Base-by-base conservation (phyloP, 768 basidiomycete genomes). In the Coprinellus aureogranulatus region DNA sequence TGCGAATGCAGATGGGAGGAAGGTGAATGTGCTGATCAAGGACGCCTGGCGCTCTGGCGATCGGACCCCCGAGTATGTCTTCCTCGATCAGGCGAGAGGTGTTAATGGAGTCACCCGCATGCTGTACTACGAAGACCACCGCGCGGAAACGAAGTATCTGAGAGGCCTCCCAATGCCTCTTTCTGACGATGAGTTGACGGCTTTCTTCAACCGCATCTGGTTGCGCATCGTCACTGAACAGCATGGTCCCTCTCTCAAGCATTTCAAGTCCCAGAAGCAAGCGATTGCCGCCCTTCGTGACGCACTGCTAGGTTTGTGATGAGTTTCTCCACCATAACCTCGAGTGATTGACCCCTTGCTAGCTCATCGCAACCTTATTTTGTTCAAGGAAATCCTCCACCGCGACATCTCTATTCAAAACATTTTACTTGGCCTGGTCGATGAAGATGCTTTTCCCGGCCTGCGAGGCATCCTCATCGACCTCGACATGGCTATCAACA, bases 351-450 rank as follows among this genome's bases (percentile, higher is more conserved):
- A 39, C 37, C 10, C 9, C 9, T 10, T 22, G 11, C 11, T 22
- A 45, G 44, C 12, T 11, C 46, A 48, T 28, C 22, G 22, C 9
- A 27, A 48, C n/a, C 5, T 48, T 12, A 12, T 48, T 18, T 25
- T 9, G 22, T 11, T 11, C 22, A 39, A 44, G 0, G 22, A 27
- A 27, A 58, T 62, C 20, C 48, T 63, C 12, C 62, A 63, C 28
- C 62, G 62, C 2, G 62, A 63, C 48, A 55, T 63, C 27, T 60
- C 59, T 16, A 28, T 58, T 5, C 47, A 60, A 23, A 63, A 63
- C 45, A 58, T 63, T 18, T 46, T 63, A 10, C 41, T 55, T 27
- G 59, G 59, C 1, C 16, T 18, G 5, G 20, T 44, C 10, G 25
- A 25, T n/a, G n/a, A 44, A 2, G 30, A 44, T 25, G 53, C 53